Base-by-base conservation (phyloP, 257 asterid species). In the Henckelia pumila region DNA sequence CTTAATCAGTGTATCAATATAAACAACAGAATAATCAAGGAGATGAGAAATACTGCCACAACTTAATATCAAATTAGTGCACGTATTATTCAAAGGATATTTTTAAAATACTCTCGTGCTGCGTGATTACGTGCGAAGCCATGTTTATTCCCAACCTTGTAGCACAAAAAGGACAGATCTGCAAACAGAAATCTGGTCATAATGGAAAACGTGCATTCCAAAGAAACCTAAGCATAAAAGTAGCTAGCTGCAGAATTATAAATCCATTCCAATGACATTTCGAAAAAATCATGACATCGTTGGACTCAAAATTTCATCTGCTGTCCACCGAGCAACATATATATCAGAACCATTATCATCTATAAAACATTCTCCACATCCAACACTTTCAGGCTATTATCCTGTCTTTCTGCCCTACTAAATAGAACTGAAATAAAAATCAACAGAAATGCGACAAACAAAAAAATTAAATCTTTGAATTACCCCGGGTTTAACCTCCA, bases 121-220 rank as follows among this genome's bases (percentile, higher is more conserved):
- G 93, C n/a, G 85, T 77, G 71, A 92, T 83, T 61, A 92, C 87
- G 59, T 92, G 98, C 1, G 90, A 88, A 77, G 92, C 96, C 95
- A 92, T 92, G 82, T 82, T 86, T 47, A 75, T 78, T 25, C 87
- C 87, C 82, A 88, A 88, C 84, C 78, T 85, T 44, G 75, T 52
- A 60, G 78, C 70, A 83, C 98, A 92, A 78, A 92, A 79, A 17
- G 98, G 98, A 85, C 98, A 92, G 63, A 92, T 83, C 98, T 92
- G 95, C 75, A 78, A 74, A 73, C 16, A 72, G 49, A 66, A 49
- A 71, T 69, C 19, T 29, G 11, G 64, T 49, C 68, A 61, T 23
- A 40, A 47, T 50, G 68, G 58, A 63, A 74, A 23, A 75, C 17
- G 29, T 6, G 47, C 55, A 21, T 14, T 47, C 50, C 22, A 50